A percentile compares a stretch with the other conserved stretches of the same genome.
phyloP scores from a whole-genome alignment of 345 rosid genomes.

The Excoecaria cochinchinensis region DNA sequence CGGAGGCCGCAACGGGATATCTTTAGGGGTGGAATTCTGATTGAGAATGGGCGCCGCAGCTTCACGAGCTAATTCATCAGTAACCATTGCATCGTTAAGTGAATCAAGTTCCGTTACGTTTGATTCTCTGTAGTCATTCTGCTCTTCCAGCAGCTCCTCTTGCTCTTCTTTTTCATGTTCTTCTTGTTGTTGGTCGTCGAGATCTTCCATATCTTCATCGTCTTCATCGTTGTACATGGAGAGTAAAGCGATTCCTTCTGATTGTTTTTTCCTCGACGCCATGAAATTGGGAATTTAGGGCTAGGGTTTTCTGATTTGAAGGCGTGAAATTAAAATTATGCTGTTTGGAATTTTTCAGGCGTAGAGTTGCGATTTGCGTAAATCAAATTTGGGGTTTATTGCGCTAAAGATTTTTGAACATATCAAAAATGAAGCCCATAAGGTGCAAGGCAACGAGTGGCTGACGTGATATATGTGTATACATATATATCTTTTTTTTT shows the following conservation, averaged over 20 bases:
- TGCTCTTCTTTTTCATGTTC: conserved; percentile 23
- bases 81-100: conserved; percentile 17
- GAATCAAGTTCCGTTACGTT: conserved; percentile 40
- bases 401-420: neutral
- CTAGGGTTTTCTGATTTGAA: conserved; percentile 14
- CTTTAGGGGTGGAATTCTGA: conserved; percentile 15
- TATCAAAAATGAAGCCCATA: neutral
- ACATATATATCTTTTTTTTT: too few species aligned
- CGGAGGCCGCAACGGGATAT: neutral
- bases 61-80: conserved; percentile 23
- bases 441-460: neutral
- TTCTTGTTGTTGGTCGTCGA: conserved; percentile 26
- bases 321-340: too few species aligned
- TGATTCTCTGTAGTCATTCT: conserved; percentile 30
- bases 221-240: conserved; percentile 87
- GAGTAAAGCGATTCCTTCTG: conserved; percentile 79
- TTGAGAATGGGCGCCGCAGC: conserved; percentile 13
- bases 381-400: neutral
- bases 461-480: too few species aligned
- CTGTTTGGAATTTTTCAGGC: neutral
- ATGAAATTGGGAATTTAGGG: conserved; percentile 28
- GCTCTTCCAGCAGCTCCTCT: conserved; percentile 10
- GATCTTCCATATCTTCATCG: conserved; percentile 78
- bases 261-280: conserved; percentile 64
- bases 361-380: neutral